A percentile compares a stretch with the other conserved stretches of the same genome.
Evolutionary conservation across 202 grass and related monocot genomes (phyloP).

Genomic region (Digitaria exilis): DNA sequence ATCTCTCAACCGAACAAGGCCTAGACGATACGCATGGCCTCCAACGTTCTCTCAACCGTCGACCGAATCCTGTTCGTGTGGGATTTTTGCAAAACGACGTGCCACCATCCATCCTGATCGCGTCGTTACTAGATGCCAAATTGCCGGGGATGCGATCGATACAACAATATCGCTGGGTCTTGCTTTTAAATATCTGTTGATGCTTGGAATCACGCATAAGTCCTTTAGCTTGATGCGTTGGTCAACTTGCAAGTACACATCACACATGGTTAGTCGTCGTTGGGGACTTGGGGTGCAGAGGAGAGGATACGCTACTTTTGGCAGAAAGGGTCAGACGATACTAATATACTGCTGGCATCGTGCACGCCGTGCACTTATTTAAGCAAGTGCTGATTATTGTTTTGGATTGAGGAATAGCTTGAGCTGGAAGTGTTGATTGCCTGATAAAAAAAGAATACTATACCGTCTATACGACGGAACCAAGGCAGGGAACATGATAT

Average conservation of each 20-base stretch:
- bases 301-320: not conserved
- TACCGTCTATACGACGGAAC: not conserved
- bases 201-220: not conserved
- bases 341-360: no score
- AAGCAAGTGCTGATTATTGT: not conserved
- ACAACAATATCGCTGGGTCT: not conserved
- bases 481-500: not conserved
- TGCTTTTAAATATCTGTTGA: no score
- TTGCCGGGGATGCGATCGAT: not conserved
- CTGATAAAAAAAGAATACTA: not conserved
- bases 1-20: conserved; percentile 11
- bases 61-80: no score
- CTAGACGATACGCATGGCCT: conserved; percentile 9
- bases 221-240: not conserved
- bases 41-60: not conserved
- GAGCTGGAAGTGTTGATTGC: not conserved
- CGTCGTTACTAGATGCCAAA: not conserved
- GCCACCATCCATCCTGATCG: not conserved
- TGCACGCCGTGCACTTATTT: not conserved
- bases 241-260: not conserved
- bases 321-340: not conserved
- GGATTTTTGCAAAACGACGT: no score
- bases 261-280: not conserved
- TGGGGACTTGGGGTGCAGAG: not conserved
- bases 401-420: not conserved